Evolutionary conservation across 805 yeast genomes (phyloP).

Genomic region (Brettanomyces custersianus): DNA sequence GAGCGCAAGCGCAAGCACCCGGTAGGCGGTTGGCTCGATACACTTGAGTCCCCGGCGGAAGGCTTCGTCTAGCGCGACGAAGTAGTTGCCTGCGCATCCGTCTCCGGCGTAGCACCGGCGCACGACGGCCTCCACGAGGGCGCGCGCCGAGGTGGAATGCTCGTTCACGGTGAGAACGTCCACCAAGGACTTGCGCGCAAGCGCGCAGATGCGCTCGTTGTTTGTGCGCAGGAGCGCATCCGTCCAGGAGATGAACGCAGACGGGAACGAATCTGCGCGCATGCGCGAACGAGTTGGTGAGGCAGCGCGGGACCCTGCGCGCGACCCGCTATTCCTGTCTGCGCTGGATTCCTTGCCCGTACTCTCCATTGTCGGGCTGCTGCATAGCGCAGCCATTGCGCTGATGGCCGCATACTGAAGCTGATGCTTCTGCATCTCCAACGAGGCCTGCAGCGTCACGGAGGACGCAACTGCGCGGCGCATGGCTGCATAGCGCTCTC

Average conservation of each 20-base stretch:
- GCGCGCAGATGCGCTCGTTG: slow-evolving; percentile 44
- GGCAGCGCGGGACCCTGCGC: not conserved
- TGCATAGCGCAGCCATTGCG: slow-evolving; percentile 75
- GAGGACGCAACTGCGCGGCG: slow-evolving; percentile 29
- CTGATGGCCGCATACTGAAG: slow-evolving; percentile 65
- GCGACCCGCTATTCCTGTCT: not conserved
- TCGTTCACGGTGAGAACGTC: slow-evolving; percentile 55
- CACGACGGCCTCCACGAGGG: slow-evolving; percentile 45
- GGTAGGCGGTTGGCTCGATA: slow-evolving; percentile 36
- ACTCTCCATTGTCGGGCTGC: slow-evolving; percentile 54
- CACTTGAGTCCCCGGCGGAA: slow-evolving; percentile 40
- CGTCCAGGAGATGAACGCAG: slow-evolving; percentile 71
- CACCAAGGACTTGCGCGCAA: slow-evolving; percentile 65
- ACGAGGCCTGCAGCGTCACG: slow-evolving; percentile 55
- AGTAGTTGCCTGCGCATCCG: slow-evolving; percentile 58
- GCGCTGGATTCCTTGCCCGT: not conserved
- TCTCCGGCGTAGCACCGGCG: slow-evolving; percentile 60
- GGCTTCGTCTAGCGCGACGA: slow-evolving; percentile 60
- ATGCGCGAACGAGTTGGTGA: not conserved
- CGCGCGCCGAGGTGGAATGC: slow-evolving; percentile 39
- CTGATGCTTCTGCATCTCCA: slow-evolving; percentile 71
- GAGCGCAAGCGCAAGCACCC: slow-evolving; percentile 64
- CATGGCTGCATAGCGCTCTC: slow-evolving; percentile 57
- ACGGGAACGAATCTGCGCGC: slow-evolving; percentile 50
- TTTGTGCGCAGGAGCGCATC: slow-evolving; percentile 55